Base-by-base conservation (phyloP, 768 basidiomycete species). In the Coprinellus micaceus region DNA sequence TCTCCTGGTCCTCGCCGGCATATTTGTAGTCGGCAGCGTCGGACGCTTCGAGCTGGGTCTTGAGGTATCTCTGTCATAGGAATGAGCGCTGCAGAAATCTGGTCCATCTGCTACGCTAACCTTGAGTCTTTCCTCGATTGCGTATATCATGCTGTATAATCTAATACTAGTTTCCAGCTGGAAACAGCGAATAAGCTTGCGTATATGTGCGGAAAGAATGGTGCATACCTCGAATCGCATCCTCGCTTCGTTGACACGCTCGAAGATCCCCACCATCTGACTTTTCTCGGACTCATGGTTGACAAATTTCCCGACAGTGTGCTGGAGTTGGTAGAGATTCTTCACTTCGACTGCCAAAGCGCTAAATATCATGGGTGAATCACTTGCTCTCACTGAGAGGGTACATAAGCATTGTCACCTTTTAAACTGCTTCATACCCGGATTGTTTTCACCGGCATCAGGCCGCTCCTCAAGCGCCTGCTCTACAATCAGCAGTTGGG, bases 211-310 rank as follows among this genome's bases (percentile, higher is more conserved):
- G n/a, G n/a, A n/a, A n/a, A n/a, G n/a, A 59, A 13, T 43, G 28
- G 57, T 30, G 48, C 53, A 19, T 46, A 62, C 63, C 56, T 58
- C 58, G 26, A 64, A 58, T 24, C 26, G 55, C 15, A 52, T 49
- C 36, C 60, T 61, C 13, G 61, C 59, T 36, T 57, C 53, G 48
- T 62, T 58, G 46, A 64, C 47, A 19, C 49, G 55, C 39, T 48
- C 58, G 45, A 64, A 64, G 21, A 61, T 64, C 9, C 53, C 56
- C 33, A 17, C 21, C 49, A 64, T 61, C 15, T 41, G 59, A 11
- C 11, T 28, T 45, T 61, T 25, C 22, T 62, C 60, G n/a, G 59
- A 53, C 54, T 64, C 61, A 29, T 63, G 58, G 48, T 60, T 58
- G 2, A 51, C 26, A 24, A 63, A 10, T 47, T 58, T 59, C 28